Evolutionary conservation across 208 protist species (phyloP), one percentile per base, ranked within the genome.

Genomic region (Wallacemonas collosoma): DNA sequence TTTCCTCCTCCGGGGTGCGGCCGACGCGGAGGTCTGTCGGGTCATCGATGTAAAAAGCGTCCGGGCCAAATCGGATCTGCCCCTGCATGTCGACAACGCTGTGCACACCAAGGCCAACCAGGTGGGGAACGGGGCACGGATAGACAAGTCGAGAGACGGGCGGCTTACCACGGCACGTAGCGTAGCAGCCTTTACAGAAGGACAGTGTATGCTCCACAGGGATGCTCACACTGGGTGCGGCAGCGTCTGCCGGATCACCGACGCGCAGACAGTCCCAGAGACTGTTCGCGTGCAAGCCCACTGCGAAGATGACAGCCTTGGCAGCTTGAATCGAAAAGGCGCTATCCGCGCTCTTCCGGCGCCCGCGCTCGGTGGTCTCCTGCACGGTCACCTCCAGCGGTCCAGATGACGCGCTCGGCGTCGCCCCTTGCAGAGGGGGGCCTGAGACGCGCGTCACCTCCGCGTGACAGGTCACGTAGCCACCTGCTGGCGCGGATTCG

Each of bases 61-160:
- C 75, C 15, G 75, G 79, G 6, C 80, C 81, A 45, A 86, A 86
- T 44, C 81, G 73, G 2, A 89, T 73, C 45, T 66, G 56, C 2
- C 81, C 75, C 2, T 62, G 75, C 36, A 81, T 76, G 68, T 82
- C 76, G 12, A 84, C 72, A 9, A 81, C 75, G 38, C 75, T 86
- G 76, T 82, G 84, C 38, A 80, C 81, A n/a, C 81, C 73, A 4
- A 80, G 71, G 2, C 76, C 76, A 1, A 81, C 72, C 0, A 85
- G 68, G 11, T 85, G 74, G 17, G 76, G 72, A 3, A 76, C 65
- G 6, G 76, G 78, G 44, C 76, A 87, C 2, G 76, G 85, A 45
- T 85, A 82, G 14, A 86, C 76, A 1, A 87, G 71, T 1, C 76
- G 78, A 1, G 56, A 58, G 1, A 79, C 57, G 3, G 72, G 68